Conservation (phyloP, 208 protist species). For the Crithidia expoeki region DNA sequence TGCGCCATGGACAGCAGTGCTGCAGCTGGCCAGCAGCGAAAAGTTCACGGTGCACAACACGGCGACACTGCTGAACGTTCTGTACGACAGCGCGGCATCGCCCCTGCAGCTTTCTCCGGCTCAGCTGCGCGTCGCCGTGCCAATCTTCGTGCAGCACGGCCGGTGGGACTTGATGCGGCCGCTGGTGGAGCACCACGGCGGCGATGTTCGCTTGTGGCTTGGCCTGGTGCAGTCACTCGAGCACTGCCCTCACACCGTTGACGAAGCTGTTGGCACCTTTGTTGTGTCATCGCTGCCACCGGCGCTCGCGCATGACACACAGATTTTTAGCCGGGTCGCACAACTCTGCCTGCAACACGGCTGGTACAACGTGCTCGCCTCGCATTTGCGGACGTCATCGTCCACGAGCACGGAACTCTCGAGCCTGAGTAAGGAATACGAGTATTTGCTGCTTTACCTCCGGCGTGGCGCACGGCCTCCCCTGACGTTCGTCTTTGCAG, state of each 20-base stretch:
- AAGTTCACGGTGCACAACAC: constrained; percentile 7
- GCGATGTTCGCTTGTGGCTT: constrained; percentile 20
- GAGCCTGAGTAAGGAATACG: constrained; percentile 21
- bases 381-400: neutral
- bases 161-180: constrained; percentile 23
- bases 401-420: neutral
- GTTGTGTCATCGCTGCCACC: constrained; percentile 12
- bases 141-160: constrained; percentile 24
- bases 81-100: constrained; percentile 15
- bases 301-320: neutral
- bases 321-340: constrained; percentile 11
- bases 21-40: constrained; percentile 12
- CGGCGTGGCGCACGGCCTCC: constrained; percentile 6
- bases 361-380: constrained; percentile 18
- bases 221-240: constrained; percentile 30
- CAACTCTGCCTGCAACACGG: constrained; percentile 33
- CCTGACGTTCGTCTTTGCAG: constrained; percentile 13
- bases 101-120: neutral
- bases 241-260: constrained; percentile 10
- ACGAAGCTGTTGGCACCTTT: neutral
- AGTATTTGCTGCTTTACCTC: constrained; percentile 23
- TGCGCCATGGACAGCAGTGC: constrained; percentile 52
- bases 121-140: constrained; percentile 8
- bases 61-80: constrained; percentile 4
- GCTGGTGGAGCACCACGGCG: neutral